Evolutionary conservation across 202 grass and related monocot species (phyloP), one percentile per base, ranked within the genome.

Genomic region (Musa balbisiana): DNA sequence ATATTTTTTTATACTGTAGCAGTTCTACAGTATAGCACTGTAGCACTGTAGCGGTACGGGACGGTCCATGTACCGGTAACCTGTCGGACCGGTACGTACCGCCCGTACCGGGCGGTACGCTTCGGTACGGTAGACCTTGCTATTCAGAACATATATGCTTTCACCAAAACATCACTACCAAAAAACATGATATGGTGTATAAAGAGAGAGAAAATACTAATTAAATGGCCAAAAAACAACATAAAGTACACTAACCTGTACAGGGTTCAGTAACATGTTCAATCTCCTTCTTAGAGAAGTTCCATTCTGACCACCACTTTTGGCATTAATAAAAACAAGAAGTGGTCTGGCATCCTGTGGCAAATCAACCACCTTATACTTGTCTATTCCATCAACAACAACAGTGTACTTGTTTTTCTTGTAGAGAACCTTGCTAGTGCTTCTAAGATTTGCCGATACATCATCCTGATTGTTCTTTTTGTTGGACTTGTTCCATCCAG

Each of bases 281-380:
- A 97, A 71, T 83, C 83, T 97, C 90, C 88, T 97, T 81, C 83
- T 87, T 66, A 97, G 81, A 89, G 87, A 91, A 73, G 70, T 54
- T 26, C 93, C 90, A 81, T 89, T 72, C 66, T 58, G 84, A 11
- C 83, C 90, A 81, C 93, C 93, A 77, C 93, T 97, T 79, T 87
- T 97, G 76, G 78, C 73, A 29, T 97, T 97, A 64, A 97, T 91
- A 84, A 97, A 97, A 84, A 97, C 90, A 80, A 93, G 90, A 68
- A 97, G 81, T 64, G 93, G 93, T 64, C 82, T 89, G 2, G 67
- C 87, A 91, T 93, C 86, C 60, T 83, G 84, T 0, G 84, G 78
- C 80, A 93, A 87, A 76, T 89, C 78, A 62, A 89, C 81, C 64
- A 97, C 67, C 76, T 93, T 81, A 53, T 89, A 93, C 71, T 89